Evolutionary conservation across 352 stramenopile genomes (phyloP), one percentile per base, ranked within the genome.

Genomic region (Blastocystis sp.): DNA sequence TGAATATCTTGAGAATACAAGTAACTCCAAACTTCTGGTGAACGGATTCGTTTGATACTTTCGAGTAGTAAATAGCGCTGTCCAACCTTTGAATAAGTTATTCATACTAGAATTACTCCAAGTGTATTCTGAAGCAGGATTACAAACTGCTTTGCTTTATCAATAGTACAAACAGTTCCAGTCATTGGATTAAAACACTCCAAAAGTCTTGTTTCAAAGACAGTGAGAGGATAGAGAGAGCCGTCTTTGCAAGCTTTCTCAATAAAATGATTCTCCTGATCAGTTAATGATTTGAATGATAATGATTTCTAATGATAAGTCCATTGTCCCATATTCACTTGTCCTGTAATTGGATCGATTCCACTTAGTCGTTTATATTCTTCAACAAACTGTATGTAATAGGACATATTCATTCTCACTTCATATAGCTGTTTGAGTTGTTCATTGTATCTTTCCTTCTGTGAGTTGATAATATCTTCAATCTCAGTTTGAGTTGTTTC

Each of bases 341-440:
- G 71, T 19, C 71, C 71, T 5, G 71, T 66, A 32, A 83, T 65
- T n/a, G 71, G 71, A 65, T 83, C 66, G 27, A 83, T 59, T 24
- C 71, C 71, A 16, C 43, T 83, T 37, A 65, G 7, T 14, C 16
- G 19, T 32, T 65, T 51, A 24, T 83, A 83, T 21, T 42, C 16
- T 21, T 61, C 27, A 37, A 59, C 27, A 35, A 83, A 66, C 71
- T 83, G 65, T 0, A 27, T 12, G 3, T 5, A 24, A 46, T n/a
- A 65, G 35, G 29, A 32, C 9, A 1, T 21, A 43, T 29, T 21
- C 0, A 19, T 37, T 2, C 9, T 0, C 66, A 83, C 71, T 16
- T 35, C 52, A 43, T 83, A 83, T 32, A 83, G 42, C 0, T 0
- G 1, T 9, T 83, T 61, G 46, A 83, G n/a, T 46, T 83, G 71